These are phyloP conservation scores for Oryza nivara DNA, from an alignment of 176 grass and related monocot genomes.

Conservation along the genomic window DNA sequence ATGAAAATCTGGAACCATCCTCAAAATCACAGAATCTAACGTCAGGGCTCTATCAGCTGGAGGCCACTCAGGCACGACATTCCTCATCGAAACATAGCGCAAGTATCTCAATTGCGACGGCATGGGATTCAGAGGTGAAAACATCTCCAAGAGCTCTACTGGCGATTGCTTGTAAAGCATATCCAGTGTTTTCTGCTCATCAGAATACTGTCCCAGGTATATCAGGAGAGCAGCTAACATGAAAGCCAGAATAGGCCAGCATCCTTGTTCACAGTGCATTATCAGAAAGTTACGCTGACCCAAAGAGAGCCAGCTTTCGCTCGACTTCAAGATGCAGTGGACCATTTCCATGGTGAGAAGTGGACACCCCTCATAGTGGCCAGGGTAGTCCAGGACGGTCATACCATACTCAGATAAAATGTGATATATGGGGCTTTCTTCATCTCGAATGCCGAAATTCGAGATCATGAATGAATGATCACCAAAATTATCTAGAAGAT, in stretches of 20 bases:
- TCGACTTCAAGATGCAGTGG: constrained; percentile 81
- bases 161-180: constrained; percentile 94
- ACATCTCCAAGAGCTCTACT: constrained; percentile 66
- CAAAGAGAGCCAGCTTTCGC: constrained; percentile 83
- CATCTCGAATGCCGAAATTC: constrained; percentile 67
- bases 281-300: constrained; percentile 66
- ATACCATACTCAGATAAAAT: constrained; percentile 75
- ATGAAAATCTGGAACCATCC: constrained; percentile 77
- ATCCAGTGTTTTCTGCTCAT: constrained; percentile 85
- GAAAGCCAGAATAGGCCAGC: constrained; percentile 88
- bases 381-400: constrained; percentile 80
- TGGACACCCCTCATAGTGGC: constrained; percentile 83
- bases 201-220: constrained; percentile 77
- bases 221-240: constrained; percentile 85
- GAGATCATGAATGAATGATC: constrained; percentile 81
- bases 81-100: constrained; percentile 78
- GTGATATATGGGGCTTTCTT: constrained; percentile 64
- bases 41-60: constrained; percentile 74
- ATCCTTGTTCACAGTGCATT: constrained; percentile 83
- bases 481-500: constrained; percentile 63
- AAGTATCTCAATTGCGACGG: constrained; percentile 96
- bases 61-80: constrained; percentile 86
- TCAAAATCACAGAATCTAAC: constrained; percentile 79
- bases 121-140: constrained; percentile 74
- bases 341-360: constrained; percentile 89